These are phyloP conservation scores for Trichoderma gamsii DNA, from an alignment of 495 filamentous ascomycete species.

Conservation along the genomic window DNA sequence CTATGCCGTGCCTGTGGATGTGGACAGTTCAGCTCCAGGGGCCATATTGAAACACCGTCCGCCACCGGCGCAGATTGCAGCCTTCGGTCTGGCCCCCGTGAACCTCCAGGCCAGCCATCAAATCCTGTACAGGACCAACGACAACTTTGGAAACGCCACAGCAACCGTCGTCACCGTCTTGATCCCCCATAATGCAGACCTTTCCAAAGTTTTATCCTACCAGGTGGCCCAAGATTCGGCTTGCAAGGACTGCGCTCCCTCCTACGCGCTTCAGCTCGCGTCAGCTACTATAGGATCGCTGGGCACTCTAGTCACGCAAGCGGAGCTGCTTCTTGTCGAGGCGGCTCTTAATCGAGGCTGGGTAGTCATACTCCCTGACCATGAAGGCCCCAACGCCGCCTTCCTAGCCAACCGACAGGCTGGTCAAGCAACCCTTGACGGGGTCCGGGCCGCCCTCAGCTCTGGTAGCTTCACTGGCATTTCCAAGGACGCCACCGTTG, in stretches of 20 bases:
- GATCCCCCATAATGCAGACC: background rate
- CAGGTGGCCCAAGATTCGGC: background rate
- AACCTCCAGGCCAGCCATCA: background rate
- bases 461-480: conserved; percentile 16
- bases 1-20: background rate
- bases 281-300: background rate
- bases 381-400: conserved; percentile 31
- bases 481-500: conserved; percentile 20
- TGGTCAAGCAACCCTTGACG: conserved; percentile 38
- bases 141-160: background rate
- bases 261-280: background rate
- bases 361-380: conserved; percentile 38
- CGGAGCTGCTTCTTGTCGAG: conserved; percentile 21
- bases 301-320: background rate
- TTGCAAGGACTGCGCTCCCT: conserved; percentile 2
- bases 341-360: conserved; percentile 31
- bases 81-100: background rate
- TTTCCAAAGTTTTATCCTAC: background rate
- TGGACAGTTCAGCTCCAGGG: background rate
- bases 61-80: background rate
- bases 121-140: background rate
- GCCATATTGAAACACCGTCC: background rate
- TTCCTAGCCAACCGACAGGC: conserved; percentile 30
- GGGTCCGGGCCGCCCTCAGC: conserved; percentile 32
- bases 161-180: background rate